These are phyloP conservation scores for Fonsecaea erecta DNA, from an alignment of 2,329 filamentous ascomycete genomes.

Conservation along the genomic window DNA sequence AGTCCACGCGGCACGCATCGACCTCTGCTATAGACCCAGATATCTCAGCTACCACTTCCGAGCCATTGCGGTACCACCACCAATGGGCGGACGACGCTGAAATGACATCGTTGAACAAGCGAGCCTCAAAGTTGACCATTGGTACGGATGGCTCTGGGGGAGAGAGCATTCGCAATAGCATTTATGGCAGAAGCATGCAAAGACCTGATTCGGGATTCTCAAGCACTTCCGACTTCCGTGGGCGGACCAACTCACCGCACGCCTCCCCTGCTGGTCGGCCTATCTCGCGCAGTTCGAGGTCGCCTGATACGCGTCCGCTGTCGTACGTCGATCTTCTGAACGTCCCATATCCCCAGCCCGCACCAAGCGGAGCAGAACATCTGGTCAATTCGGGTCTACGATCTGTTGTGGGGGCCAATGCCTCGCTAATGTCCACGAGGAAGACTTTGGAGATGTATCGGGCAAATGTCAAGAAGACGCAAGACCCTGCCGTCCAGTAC, in stretches of 20 bases:
- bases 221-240: conserved; percentile 71
- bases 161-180: conserved; percentile 54
- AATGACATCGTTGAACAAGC: conserved; percentile 33
- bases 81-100: conserved; percentile 49
- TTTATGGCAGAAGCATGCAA: conserved; percentile 62
- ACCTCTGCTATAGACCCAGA: conserved; percentile 29
- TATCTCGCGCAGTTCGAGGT: conserved; percentile 57
- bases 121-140: conserved; percentile 39
- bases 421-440: conserved; percentile 84
- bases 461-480: conserved; percentile 95
- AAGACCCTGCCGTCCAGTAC: conserved; percentile 86
- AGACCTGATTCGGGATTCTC: conserved; percentile 80
- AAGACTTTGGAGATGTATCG: conserved; percentile 98
- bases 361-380: conserved; percentile 60
- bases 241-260: conserved; percentile 61
- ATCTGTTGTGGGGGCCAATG: conserved; percentile 81
- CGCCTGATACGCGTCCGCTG: conserved; percentile 62
- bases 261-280: conserved; percentile 55
- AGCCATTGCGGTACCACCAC: conserved; percentile 59
- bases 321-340: conserved; percentile 68
- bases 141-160: conserved; percentile 50
- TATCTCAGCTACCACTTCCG: conserved; percentile 45
- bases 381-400: conserved; percentile 83
- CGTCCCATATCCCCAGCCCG: conserved; percentile 79
- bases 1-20: conserved; percentile 38